A percentile compares a stretch with the other conserved stretches of the same genome.
Conservation (phyloP, 2,329 filamentous ascomycete genomes). For the Trichothecium roseum region DNA sequence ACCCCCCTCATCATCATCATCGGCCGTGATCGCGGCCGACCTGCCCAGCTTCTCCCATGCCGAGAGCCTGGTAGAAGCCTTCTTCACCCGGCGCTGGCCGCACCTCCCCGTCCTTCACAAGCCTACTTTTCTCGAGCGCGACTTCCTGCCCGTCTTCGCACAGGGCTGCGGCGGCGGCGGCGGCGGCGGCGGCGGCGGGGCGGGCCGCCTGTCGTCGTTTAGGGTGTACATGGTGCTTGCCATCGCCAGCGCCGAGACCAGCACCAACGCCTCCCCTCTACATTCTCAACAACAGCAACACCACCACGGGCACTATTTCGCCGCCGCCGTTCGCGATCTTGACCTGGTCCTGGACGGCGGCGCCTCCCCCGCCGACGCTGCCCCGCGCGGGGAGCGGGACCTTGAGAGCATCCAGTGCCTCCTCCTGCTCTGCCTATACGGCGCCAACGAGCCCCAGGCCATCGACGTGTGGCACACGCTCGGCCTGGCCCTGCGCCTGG, state of each 20-base stretch:
- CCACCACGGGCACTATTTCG: neutral
- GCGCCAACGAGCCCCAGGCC: slow-evolving; percentile 14
- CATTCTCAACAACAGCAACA: too few relatives aligned
- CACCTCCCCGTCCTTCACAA: slow-evolving; percentile 13
- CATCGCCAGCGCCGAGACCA: slow-evolving; percentile 10
- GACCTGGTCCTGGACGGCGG: slow-evolving; percentile 7
- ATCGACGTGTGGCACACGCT: slow-evolving; percentile 14
- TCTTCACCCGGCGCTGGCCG: slow-evolving; percentile 15
- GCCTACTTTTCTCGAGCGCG: too few relatives aligned
- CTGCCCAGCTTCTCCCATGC: too few relatives aligned
- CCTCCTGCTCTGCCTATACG: slow-evolving; percentile 14
- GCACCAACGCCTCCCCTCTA: too few relatives aligned
- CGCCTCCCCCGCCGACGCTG: too few relatives aligned
- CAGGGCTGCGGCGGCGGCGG: neutral
- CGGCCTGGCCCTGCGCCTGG: slow-evolving; percentile 11
- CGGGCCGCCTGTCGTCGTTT: slow-evolving; percentile 7
- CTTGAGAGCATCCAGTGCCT: slow-evolving; percentile 14
- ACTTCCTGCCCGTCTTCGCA: too few relatives aligned
- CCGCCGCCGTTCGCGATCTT: neutral
- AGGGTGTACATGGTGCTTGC: slow-evolving; percentile 13
- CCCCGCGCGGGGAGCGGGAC: slow-evolving; percentile 9
- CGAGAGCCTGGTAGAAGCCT: too few relatives aligned
- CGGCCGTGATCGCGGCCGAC: too few relatives aligned
- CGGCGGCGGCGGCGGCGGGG: too few relatives aligned
- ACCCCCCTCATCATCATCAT: too few relatives aligned